Percentiles rank a stretch among this genome's conserved stretches.
Conservation (phyloP, 331 rosid genomes). For the Malus hybrid region DNA sequence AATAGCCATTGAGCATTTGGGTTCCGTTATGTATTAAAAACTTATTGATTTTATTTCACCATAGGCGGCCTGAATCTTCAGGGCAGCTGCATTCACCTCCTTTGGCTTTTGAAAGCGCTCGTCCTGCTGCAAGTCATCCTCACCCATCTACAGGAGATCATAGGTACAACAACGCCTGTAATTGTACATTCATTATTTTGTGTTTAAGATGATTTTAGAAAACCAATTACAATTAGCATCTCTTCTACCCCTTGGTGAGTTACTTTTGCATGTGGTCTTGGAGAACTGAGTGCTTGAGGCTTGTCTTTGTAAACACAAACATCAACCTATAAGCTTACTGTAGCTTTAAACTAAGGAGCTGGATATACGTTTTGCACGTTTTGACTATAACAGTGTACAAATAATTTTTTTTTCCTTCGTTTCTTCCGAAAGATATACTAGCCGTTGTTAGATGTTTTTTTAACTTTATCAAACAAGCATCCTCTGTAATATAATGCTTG, state of each 20-base stretch:
- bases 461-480: background rate
- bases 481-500: background rate
- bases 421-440: background rate
- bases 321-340: background rate
- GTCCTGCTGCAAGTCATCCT: conserved; percentile 1
- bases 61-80: conserved; percentile 13
- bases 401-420: background rate
- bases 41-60: background rate
- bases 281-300: background rate
- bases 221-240: background rate
- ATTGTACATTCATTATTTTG: background rate
- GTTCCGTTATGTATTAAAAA: background rate
- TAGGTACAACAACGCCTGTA: background rate
- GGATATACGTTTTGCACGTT: too few relatives aligned
- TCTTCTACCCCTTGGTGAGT: background rate
- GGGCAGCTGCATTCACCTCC: conserved; percentile 4
- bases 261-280: background rate
- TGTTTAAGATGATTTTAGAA: background rate
- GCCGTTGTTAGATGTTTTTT: background rate
- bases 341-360: background rate
- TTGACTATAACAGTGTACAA: background rate
- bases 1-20: background rate
- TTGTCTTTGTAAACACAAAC: background rate
- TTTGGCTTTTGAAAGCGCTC: conserved; percentile 2
- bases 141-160: conserved; percentile 7